Evolutionary conservation across 352 stramenopile species (phyloP), one percentile per base, ranked within the genome.

Genomic region (Pythium plurisporium): DNA sequence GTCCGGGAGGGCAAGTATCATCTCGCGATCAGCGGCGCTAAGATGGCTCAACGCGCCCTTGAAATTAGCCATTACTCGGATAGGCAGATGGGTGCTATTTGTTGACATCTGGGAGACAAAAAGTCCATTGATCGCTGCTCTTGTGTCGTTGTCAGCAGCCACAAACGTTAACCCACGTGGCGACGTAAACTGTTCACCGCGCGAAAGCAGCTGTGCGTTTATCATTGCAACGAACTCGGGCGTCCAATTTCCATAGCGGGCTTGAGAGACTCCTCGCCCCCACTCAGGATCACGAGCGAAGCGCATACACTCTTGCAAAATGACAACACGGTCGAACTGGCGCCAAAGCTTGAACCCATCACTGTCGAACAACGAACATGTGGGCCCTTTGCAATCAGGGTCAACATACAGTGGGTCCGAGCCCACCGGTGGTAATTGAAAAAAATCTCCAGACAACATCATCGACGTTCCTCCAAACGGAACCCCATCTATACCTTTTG

Each of bases 251-350:
- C 66, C 58, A 10, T 53, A 38, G 0, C 59, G 54, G 14, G 66
- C 62, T 33, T 56, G 37, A 5, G 50, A 52, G n/a, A 61, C 70
- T 6, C 66, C 66, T n/a, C 43, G n/a, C 2, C 41, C 55, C 65
- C 67, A 74, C 12, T 58, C 41, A 0, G 59, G 67, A 27, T 72
- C 67, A 11, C 56, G 36, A 3, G 9, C 9, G 38, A 75, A 72
- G 0, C 67, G 46, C 12, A 70, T 49, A 5, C 22, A 60, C 11
- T 72, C 67, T 8, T 49, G 64, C 11, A 45, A 48, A 11, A 27
- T 20, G 17, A 61, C 30, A 1, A 72, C 42, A 22, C 51, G 55
- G 14, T 55, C 30, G 31, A 65, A 65, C 1, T 12, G 12, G 2
- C 38, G 34, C 55, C 55, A 62, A 14, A 62, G 45, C 0, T 42